Conservation (phyloP, 768 basidiomycete species). For the Paxillus involutus region DNA sequence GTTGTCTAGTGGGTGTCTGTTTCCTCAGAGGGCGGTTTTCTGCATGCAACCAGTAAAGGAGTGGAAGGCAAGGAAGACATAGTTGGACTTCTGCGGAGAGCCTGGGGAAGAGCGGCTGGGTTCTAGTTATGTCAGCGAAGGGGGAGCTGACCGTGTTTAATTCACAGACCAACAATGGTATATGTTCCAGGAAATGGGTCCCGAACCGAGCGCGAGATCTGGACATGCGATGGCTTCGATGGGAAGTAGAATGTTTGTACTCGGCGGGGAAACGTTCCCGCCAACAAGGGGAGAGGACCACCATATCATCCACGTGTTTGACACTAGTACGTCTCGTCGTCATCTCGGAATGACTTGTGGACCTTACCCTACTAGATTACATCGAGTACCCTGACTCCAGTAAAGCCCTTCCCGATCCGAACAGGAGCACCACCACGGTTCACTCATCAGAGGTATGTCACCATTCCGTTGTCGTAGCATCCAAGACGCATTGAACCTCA, state of each 20-base stretch:
- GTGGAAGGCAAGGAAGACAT: no score
- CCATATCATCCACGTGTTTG: constrained; percentile 82
- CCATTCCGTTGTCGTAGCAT: no score
- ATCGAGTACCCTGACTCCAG: constrained; percentile 97
- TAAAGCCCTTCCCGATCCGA: constrained; percentile 34
- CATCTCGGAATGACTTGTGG: background rate
- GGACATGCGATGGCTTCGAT: constrained; percentile 99
- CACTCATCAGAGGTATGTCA: no score
- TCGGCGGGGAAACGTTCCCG: constrained; percentile 91
- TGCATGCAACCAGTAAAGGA: background rate
- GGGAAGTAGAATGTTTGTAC: constrained; percentile 84
- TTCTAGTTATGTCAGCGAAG: constrained; percentile 1
- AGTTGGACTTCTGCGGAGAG: background rate
- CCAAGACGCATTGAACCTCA: no score
- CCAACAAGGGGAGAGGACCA: constrained; percentile 77
- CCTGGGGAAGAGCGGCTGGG: background rate
- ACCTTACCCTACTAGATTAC: constrained; percentile 55
- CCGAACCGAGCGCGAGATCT: constrained; percentile 86
- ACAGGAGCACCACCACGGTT: constrained; percentile 27
- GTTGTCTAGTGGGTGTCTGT: constrained; percentile 76
- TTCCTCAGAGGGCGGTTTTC: background rate
- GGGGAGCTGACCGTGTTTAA: constrained; percentile 14
- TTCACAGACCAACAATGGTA: constrained; percentile 99
- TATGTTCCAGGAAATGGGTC: constrained; percentile 99
- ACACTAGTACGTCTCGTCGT: constrained; percentile 73